Conservation (phyloP, 1,284 basidiomycete species). For the Mycosarcoma mackinlayi region DNA sequence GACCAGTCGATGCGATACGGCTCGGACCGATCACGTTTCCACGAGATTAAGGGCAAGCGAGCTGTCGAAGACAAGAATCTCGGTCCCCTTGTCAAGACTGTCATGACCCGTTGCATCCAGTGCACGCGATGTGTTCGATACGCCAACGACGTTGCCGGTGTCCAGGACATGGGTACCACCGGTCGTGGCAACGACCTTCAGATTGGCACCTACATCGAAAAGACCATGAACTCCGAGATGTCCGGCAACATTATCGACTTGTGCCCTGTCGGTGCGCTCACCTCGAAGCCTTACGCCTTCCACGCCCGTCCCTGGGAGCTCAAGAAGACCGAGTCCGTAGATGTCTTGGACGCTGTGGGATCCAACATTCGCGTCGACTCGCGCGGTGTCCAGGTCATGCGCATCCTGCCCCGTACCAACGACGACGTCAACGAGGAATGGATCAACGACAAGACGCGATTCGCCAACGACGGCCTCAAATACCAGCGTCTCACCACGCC, state of each 20-base stretch:
- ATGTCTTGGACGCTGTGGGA: constrained; percentile 97
- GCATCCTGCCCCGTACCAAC: constrained; percentile 93
- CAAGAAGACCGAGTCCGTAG: constrained; percentile 96
- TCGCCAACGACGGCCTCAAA: constrained; percentile 92
- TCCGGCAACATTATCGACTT: constrained; percentile 97
- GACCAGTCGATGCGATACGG: constrained; percentile 99
- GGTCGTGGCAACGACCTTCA: constrained; percentile 98
- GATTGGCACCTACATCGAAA: constrained; percentile 98
- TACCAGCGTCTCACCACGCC: constrained; percentile 96
- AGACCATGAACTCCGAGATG: constrained; percentile 96
- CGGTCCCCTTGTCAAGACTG: constrained; percentile 97
- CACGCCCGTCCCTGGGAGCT: constrained; percentile 97
- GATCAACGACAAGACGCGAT: constrained; percentile 99
- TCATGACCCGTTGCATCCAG: constrained; percentile 99
- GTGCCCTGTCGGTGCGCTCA: constrained; percentile 93
- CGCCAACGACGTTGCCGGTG: constrained; percentile 98
- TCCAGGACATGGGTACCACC: constrained; percentile 95
- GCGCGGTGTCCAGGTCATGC: constrained; percentile 94
- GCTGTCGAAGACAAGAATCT: constrained; percentile 99
- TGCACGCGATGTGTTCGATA: constrained; percentile 99
- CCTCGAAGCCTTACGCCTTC: constrained; percentile 97
- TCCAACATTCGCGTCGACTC: constrained; percentile 98
- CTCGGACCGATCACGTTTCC: constrained; percentile 94
- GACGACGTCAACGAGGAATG: constrained; percentile 99
- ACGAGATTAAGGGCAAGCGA: constrained; percentile 97